phyloP scores from a whole-genome alignment of 2,329 filamentous ascomycete genomes.

The Acrocalymma vagum region DNA sequence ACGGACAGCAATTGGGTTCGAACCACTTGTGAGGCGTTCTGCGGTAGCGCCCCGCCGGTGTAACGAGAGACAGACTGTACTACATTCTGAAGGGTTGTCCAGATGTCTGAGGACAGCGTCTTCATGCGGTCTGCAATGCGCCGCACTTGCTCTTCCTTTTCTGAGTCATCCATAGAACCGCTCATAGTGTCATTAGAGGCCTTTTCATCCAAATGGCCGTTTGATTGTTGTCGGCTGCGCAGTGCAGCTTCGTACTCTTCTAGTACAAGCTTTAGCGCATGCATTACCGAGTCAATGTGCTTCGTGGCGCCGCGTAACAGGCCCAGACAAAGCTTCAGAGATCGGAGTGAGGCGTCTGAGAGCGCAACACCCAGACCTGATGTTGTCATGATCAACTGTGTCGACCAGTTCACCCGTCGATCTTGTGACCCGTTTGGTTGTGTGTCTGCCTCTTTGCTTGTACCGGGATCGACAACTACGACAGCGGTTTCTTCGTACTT shows the following conservation, averaged over 20 bases:
- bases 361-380: slow-evolving; percentile 91
- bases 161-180: slow-evolving; percentile 15
- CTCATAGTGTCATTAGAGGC: slow-evolving; percentile 23
- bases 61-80: slow-evolving; percentile 89
- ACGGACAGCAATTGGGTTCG: slow-evolving; percentile 84
- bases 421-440: slow-evolving; percentile 37
- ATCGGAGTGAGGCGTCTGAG: slow-evolving; percentile 85
- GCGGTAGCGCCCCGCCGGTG: slow-evolving; percentile 87
- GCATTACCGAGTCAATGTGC: slow-evolving; percentile 79
- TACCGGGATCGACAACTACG: slow-evolving; percentile 33
- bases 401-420: slow-evolving; percentile 71
- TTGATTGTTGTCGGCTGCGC: slow-evolving; percentile 37
- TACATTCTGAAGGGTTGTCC: slow-evolving; percentile 73
- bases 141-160: slow-evolving; percentile 54
- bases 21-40: slow-evolving; percentile 86
- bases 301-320: slow-evolving; percentile 84
- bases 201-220: slow-evolving; percentile 24
- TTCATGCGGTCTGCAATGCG: slow-evolving; percentile 80
- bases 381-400: slow-evolving; percentile 86
- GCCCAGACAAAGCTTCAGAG: slow-evolving; percentile 82
- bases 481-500: slow-evolving; percentile 71
- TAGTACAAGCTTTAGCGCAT: slow-evolving; percentile 76
- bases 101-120: slow-evolving; percentile 62
- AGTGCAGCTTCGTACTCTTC: slow-evolving; percentile 76
- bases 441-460: slow-evolving; percentile 28